Base-by-base conservation (phyloP, 1,139 yeast species). In the Geotrichum phurueaensis region DNA sequence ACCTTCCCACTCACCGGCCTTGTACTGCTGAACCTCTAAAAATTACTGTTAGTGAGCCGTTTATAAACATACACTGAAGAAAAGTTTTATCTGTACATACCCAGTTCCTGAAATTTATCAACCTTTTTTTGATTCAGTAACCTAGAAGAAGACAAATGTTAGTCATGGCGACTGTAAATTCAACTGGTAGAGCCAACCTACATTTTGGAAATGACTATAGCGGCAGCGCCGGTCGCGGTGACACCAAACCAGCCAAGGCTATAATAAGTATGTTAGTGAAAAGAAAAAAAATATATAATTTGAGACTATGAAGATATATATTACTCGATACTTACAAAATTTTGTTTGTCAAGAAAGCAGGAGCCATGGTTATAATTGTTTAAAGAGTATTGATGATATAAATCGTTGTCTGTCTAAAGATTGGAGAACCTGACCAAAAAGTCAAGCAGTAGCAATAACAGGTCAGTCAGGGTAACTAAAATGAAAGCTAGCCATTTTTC, bases 1-100 rank as follows among this genome's bases (percentile, higher is more conserved):
- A 23, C 76, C 76, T n/a, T 67, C 69, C 62, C 65, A 75, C 27
- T 74, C 68, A 13, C 77, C 77, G 10, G 78, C 76, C 22, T 68
- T 68, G 18, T 62, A 60, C n/a, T 64, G 63, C 18, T 67, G 66
- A 23, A 62, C 63, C 31, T 66, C 69, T 68, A 56, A 65, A 48
- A 31, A 48, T 3, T 3, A 22, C 36, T 25, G n/a, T 20, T 20
- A 25, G 25, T 20, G 33, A 15, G n/a, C 31, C 18, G 12, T 36
- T n/a, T 23, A 23, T 3, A 23, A 54, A 43, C 12, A 29, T 58
- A 18, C 5, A 12, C 18, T 31, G 27, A 31, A 29, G 4, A 47
- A 45, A 45, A 33, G 31, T 22, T 25, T 25, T 25, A 15, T n/a
- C 51, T 43, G 33, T 7, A 54, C 63, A 9, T 54, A 61, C 63